A percentile compares a stretch with the other conserved stretches of the same genome.
Conservation (phyloP, 495 filamentous ascomycete genomes). For the Aspergillus wentii region DNA sequence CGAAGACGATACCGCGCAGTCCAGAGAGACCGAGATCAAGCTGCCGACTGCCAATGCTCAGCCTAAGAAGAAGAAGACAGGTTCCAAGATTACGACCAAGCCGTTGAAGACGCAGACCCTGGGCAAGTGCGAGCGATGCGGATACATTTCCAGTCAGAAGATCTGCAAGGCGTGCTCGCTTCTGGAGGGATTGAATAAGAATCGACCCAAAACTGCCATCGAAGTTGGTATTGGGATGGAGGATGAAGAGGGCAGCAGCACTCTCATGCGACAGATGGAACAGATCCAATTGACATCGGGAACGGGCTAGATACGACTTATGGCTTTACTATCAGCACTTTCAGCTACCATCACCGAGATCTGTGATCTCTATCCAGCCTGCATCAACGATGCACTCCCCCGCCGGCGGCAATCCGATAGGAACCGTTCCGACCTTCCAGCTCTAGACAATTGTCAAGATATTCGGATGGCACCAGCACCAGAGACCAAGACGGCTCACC, state of each 20-base stretch:
- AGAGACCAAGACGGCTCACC: too few species aligned
- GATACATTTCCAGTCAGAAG: slow-evolving; percentile 93
- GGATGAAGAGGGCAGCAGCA: slow-evolving; percentile 53
- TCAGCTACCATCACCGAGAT: too few species aligned
- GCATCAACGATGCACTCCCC: too few species aligned
- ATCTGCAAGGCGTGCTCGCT: slow-evolving; percentile 92
- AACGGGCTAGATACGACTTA: too few species aligned
- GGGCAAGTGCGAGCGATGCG: slow-evolving; percentile 79
- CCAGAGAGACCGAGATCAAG: slow-evolving; percentile 68
- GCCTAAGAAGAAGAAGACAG: slow-evolving; percentile 13
- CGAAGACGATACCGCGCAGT: slow-evolving; percentile 59
- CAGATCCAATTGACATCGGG: slow-evolving; percentile 34
- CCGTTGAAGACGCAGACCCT: slow-evolving; percentile 63
- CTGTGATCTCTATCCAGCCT: background rate
- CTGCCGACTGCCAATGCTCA: slow-evolving; percentile 16
- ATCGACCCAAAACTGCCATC: slow-evolving; percentile 72
- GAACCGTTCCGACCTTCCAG: too few species aligned
- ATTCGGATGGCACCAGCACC: too few species aligned
- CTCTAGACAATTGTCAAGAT: too few species aligned
- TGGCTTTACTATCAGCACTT: too few species aligned
- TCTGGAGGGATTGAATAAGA: slow-evolving; percentile 89
- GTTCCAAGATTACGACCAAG: slow-evolving; percentile 18
- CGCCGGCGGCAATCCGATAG: too few species aligned
- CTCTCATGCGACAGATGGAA: slow-evolving; percentile 52
- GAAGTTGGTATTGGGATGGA: slow-evolving; percentile 46